phyloP scores from a whole-genome alignment of 2,329 filamentous ascomycete species.

The Corniculantispora saksenae region DNA sequence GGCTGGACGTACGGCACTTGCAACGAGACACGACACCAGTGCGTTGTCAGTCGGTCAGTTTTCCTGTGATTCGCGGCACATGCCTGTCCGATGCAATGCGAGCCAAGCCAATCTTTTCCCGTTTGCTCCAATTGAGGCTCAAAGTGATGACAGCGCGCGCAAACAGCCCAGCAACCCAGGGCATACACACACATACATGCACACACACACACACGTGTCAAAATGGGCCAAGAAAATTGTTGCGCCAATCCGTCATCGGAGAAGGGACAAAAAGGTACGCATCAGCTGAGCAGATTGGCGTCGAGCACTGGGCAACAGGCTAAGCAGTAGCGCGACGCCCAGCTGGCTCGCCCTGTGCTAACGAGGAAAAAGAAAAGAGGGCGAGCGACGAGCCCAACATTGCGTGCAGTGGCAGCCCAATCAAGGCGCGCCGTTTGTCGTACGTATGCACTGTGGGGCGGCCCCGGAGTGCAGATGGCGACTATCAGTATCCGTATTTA shows the following conservation, averaged over 20 bases:
- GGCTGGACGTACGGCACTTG: no score
- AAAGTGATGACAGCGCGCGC: no score
- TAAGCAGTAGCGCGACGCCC: background rate
- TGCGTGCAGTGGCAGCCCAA: background rate
- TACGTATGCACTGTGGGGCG: conserved; percentile 6
- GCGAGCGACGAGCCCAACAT: background rate
- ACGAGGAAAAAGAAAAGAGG: no score
- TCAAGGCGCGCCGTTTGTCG: background rate
- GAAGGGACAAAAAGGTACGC: background rate
- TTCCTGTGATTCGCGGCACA: no score
- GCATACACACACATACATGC: no score
- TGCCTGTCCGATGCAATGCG: no score
- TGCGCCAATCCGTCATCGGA: background rate
- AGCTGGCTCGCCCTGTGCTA: background rate
- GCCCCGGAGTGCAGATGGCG: background rate
- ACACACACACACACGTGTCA: no score
- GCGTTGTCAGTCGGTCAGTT: background rate
- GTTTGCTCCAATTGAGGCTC: no score
- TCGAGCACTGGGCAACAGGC: background rate
- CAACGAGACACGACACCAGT: background rate
- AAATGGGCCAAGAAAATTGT: no score
- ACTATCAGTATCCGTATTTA: no score
- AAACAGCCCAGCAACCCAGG: no score
- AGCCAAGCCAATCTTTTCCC: no score
- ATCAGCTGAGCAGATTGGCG: background rate